Base-by-base conservation (phyloP, 306 rosid genomes). In the Mimosa pudica region DNA sequence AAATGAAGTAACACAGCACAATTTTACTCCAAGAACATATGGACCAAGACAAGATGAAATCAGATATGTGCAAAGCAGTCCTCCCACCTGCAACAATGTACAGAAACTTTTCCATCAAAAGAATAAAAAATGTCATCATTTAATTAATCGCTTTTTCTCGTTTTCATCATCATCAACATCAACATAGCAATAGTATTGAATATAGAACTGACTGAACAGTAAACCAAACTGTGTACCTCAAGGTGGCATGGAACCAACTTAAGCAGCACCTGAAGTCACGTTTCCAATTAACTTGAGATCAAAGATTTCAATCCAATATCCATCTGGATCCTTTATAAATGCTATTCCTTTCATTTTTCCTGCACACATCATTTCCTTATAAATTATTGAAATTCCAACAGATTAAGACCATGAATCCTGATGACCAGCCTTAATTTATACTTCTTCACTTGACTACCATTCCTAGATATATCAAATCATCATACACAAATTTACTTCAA, bases 321-420 rank as follows among this genome's bases (percentile, higher is more conserved):
- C 98, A 87, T 95, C 98, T 4, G 99, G 99, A 85, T 95, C 98
- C 87, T 95, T 91, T 30, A 95, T 90, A 84, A 91, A 93, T 48
- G 98, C 98, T 73, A 95, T 82, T 61, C 99, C 97, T 79, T 93
- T 95, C 96, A 95, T 89, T 85, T 95, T 90, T 47, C 98, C 98
- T 93, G 87, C 88, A 86, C 88, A 86, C 67, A 55, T 78, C 79
- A 14, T 48, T 48, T 78, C n/a, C 64, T n/a, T 52, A 68, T 35
- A 44, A 38, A 38, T 13, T 66, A 66, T 66, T 16, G 13, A 16
- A 41, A 66, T 17, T 32, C n/a, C 8, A 3, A 17, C 63, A 66
- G 5, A 62, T 47, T 62, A 60, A 81, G 55, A 77, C 57, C 33
- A 62, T 1, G 45, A 7, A 55, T 24, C 41, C 38, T 30, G 62